Percentiles rank a stretch among this genome's conserved stretches.
Conservation (phyloP, 176 grass and related monocot genomes). For the Avena atlantica region DNA sequence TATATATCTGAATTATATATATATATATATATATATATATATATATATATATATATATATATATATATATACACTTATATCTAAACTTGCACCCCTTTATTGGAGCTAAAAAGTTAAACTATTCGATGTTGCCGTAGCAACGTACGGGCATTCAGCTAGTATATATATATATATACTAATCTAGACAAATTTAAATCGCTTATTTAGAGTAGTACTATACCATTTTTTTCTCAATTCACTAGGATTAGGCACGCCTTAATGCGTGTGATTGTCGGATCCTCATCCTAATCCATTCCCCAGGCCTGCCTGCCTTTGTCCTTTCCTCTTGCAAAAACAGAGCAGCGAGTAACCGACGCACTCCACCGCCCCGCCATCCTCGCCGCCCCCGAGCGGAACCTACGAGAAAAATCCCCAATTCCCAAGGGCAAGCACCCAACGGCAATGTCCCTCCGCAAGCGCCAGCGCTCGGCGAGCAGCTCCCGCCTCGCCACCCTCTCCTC, state of each 20-base stretch:
- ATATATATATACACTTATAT: too few relatives aligned
- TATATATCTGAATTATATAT: too few relatives aligned
- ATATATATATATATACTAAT: too few relatives aligned
- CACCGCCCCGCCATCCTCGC: background rate
- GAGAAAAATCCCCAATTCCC: background rate
- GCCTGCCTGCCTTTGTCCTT: background rate
- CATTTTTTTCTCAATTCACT: too few relatives aligned
- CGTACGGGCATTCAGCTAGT: too few relatives aligned
- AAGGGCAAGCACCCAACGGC: background rate
- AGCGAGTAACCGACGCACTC: slow-evolving; percentile 30
- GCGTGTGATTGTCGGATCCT: background rate
- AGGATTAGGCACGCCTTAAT: background rate
- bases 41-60: too few relatives aligned
- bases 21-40: too few relatives aligned
- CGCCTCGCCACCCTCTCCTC: slow-evolving; percentile 48
- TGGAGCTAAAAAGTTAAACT: too few relatives aligned
- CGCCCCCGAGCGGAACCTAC: background rate
- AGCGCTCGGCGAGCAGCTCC: slow-evolving; percentile 67
- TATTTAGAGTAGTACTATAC: too few relatives aligned
- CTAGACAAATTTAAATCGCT: too few relatives aligned
- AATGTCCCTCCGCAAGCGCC: slow-evolving; percentile 85
- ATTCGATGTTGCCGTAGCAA: too few relatives aligned
- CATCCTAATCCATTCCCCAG: slow-evolving; percentile 36
- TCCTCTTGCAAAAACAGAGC: background rate
- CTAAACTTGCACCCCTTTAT: too few relatives aligned